Conservation (phyloP, 23 red algal genomes). For the Gracilaria caudata region DNA sequence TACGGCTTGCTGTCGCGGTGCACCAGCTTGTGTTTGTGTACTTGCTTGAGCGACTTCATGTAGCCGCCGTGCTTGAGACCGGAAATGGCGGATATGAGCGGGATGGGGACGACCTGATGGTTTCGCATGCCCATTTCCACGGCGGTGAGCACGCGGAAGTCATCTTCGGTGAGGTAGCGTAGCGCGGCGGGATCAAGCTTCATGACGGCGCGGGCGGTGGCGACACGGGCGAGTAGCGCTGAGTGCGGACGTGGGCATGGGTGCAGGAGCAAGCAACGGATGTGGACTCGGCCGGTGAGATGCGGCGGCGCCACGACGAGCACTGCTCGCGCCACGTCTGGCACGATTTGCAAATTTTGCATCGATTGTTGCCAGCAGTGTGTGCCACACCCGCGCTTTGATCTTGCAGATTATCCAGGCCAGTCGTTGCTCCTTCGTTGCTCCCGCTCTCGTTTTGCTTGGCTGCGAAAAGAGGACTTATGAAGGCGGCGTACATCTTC, state of each 20-base stretch:
- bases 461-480: too few species aligned
- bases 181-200: conserved; percentile 89
- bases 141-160: conserved; percentile 93
- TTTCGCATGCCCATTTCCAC: conserved; percentile 99
- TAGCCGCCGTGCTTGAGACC: conserved; percentile 73
- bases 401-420: too few species aligned
- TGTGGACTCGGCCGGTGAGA: too few species aligned
- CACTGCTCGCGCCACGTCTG: too few species aligned
- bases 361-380: too few species aligned
- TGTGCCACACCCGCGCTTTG: too few species aligned
- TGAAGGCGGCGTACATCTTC: conserved; percentile 14
- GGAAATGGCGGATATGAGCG: conserved; percentile 77
- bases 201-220: conserved; percentile 49
- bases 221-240: neutral
- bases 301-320: too few species aligned
- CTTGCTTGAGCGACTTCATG: conserved; percentile 46
- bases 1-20: conserved; percentile 85
- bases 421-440: too few species aligned
- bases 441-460: too few species aligned
- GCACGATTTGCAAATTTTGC: conserved; percentile 1
- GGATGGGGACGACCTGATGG: conserved; percentile 90
- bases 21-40: conserved; percentile 92
- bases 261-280: too few species aligned
- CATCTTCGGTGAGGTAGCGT: conserved; percentile 74
- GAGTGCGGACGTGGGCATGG: too few species aligned